Evolutionary conservation across 495 filamentous ascomycete species (phyloP).

Genomic region (Aspergillus incahuasiensis): DNA sequence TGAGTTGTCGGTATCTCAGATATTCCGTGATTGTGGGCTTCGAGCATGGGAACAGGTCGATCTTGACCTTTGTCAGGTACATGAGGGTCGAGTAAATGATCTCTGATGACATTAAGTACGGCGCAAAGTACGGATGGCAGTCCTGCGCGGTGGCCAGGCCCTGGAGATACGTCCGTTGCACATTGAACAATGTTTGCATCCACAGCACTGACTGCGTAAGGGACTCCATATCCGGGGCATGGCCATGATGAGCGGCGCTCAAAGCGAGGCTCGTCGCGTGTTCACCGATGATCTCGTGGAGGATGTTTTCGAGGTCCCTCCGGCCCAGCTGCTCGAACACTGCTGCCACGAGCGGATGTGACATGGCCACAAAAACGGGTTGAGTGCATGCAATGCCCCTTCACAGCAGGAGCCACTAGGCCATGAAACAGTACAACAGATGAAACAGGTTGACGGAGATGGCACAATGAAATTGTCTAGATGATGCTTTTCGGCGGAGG

Average conservation of each 20-base stretch:
- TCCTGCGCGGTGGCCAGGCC: conserved; percentile 15
- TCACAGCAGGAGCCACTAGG: not conserved
- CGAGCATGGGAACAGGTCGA: conserved; percentile 18
- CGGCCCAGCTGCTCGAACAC: conserved; percentile 29
- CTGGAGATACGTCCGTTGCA: conserved; percentile 25
- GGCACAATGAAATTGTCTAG: conserved; percentile 1
- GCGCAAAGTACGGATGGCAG: conserved; percentile 18
- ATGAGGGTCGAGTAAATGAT: conserved; percentile 22
- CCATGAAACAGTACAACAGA: not conserved
- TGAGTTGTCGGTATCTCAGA: conserved; percentile 17
- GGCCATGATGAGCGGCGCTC: conserved; percentile 15
- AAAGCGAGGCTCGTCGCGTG: conserved; percentile 22
- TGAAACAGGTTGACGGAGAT: not conserved
- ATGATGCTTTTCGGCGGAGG: not conserved
- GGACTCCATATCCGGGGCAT: conserved; percentile 14
- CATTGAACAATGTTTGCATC: conserved; percentile 28
- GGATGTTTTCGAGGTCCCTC: conserved; percentile 25
- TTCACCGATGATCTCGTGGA: conserved; percentile 27
- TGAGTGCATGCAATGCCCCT: not conserved
- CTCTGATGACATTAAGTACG: conserved; percentile 21
- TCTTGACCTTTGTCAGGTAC: conserved; percentile 25
- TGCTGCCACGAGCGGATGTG: conserved; percentile 29
- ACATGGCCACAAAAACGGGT: conserved; percentile 20
- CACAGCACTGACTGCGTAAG: conserved; percentile 23
- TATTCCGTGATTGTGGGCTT: conserved; percentile 11